These are phyloP conservation scores for Inga laurina DNA, from an alignment of 306 rosid species.

Conservation along the genomic window DNA sequence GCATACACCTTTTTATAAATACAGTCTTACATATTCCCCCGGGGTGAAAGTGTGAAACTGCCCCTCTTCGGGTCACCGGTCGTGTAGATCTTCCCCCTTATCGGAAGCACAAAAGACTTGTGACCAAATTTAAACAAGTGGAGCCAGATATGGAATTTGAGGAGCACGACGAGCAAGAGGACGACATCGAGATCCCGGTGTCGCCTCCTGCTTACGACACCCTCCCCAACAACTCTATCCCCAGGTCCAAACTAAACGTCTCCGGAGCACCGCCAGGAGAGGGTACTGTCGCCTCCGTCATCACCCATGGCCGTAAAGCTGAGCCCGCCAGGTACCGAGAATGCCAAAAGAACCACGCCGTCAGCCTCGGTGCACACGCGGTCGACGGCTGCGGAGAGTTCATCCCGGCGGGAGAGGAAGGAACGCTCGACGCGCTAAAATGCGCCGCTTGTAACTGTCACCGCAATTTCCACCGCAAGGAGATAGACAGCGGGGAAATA, in stretches of 20 bases:
- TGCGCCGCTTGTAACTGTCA: conserved; percentile 96
- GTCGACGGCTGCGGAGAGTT: conserved; percentile 92
- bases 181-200: conserved; percentile 46
- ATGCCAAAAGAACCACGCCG: conserved; percentile 87
- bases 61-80: conserved; percentile 21
- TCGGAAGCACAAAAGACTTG: not conserved
- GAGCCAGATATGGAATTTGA: conserved; percentile 67
- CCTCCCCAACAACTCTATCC: conserved; percentile 40
- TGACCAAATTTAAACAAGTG: not conserved
- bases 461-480: conserved; percentile 89
- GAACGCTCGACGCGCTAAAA: conserved; percentile 70
- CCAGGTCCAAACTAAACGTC: conserved; percentile 29
- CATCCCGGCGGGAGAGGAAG: conserved; percentile 74
- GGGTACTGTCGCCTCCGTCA: not conserved
- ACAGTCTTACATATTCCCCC: conserved; percentile 10
- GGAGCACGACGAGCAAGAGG: conserved; percentile 65
- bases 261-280: not conserved
- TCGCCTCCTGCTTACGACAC: conserved; percentile 53
- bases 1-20: conserved; percentile 12
- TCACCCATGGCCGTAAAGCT: conserved; percentile 27
- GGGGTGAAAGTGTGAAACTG: conserved; percentile 35
- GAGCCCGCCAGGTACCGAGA: conserved; percentile 58
- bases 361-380: conserved; percentile 66
- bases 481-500: conserved; percentile 37
- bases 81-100: conserved; percentile 41